Evolutionary conservation across 2,329 filamentous ascomycete genomes (phyloP).

Genomic region (Microascus cirrosus): DNA sequence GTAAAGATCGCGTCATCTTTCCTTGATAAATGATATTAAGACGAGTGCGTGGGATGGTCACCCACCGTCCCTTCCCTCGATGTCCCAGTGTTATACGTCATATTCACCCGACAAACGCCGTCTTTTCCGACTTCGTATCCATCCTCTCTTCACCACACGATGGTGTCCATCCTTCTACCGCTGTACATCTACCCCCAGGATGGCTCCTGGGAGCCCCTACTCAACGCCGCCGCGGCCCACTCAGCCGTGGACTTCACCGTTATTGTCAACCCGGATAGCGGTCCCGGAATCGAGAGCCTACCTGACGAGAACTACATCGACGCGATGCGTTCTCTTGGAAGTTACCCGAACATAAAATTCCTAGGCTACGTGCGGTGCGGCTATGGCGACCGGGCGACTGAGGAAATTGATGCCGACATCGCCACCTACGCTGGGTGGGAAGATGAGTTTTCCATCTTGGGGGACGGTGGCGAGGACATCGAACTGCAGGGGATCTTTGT

Average conservation of each 20-base stretch:
- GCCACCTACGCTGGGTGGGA: slow-evolving; percentile 31
- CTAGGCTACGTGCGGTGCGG: slow-evolving; percentile 19
- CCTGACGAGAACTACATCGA: slow-evolving; percentile 17
- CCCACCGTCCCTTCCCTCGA: no score
- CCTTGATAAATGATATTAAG: no score
- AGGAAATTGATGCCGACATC: slow-evolving; percentile 22
- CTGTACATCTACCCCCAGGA: slow-evolving; percentile 21
- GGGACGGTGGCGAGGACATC: slow-evolving; percentile 11
- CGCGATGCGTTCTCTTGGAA: slow-evolving; percentile 12
- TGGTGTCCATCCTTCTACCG: slow-evolving; percentile 16
- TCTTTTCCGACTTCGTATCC: neutral
- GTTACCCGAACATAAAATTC: slow-evolving; percentile 13
- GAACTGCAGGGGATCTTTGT: slow-evolving; percentile 35
- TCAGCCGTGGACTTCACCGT: slow-evolving; percentile 15
- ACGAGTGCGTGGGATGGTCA: no score
- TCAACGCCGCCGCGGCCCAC: slow-evolving; percentile 10
- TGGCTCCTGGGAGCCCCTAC: slow-evolving; percentile 16
- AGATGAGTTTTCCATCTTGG: slow-evolving; percentile 11
- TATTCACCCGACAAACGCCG: neutral
- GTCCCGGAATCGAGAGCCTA: slow-evolving; percentile 13
- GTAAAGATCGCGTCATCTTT: neutral
- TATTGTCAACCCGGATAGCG: slow-evolving; percentile 18
- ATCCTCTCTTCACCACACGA: neutral
- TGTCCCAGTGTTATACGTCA: neutral
- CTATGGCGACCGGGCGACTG: slow-evolving; percentile 13